phyloP scores from a whole-genome alignment of 306 rosid genomes.

The Corylus heterophylla region DNA sequence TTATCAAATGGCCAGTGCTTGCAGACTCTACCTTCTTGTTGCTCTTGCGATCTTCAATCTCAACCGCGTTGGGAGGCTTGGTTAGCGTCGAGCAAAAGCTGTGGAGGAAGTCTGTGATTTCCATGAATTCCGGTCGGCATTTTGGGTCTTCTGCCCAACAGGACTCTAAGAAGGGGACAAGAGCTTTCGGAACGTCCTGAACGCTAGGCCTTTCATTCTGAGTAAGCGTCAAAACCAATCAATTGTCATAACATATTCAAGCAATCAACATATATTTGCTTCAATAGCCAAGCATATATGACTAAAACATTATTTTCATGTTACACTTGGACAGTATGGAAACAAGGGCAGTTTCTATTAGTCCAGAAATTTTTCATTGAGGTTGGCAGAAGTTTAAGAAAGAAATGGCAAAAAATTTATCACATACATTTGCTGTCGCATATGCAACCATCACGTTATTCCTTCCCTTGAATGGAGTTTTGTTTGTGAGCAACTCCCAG shows the following conservation, averaged over 20 bases:
- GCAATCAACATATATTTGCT: neutral
- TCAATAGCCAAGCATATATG: neutral
- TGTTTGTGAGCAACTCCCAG: conserved; percentile 57
- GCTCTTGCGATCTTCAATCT: conserved; percentile 22
- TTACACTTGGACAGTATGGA: neutral
- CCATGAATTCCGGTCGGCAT: conserved; percentile 51
- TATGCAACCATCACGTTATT: conserved; percentile 58
- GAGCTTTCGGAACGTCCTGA: conserved; percentile 40
- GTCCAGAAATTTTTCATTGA: neutral
- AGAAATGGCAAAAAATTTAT: neutral
- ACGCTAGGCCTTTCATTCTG: conserved; percentile 56
- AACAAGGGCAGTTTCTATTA: neutral
- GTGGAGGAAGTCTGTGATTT: conserved; percentile 35
- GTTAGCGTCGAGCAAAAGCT: conserved; percentile 2
- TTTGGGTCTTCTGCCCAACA: conserved; percentile 66
- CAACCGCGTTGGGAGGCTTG: conserved; percentile 6
- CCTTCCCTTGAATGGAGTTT: conserved; percentile 56
- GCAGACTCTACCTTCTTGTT: neutral
- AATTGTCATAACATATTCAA: neutral
- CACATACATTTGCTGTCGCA: conserved; percentile 50
- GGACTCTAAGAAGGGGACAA: conserved; percentile 50
- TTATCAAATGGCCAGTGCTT: neutral
- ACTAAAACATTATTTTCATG: neutral
- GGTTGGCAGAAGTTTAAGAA: neutral
- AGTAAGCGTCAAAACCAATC: conserved; percentile 7